Evolutionary conservation across 495 filamentous ascomycete species (phyloP).

Genomic region (Aspergillus wentii): DNA sequence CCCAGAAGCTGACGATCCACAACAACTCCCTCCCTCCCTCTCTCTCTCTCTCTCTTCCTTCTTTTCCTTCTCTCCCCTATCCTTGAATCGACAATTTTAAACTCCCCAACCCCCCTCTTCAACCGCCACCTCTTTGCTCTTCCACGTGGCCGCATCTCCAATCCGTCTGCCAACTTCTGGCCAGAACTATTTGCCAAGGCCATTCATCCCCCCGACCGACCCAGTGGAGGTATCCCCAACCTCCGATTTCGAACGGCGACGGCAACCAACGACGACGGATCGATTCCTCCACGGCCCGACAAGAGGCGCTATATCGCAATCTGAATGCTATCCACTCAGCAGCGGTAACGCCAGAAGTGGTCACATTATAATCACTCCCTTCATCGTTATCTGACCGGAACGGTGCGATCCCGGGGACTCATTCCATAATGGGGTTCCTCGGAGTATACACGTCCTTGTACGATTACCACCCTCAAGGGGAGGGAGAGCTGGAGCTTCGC

Average conservation of each 20-base stretch:
- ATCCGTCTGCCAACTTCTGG: too few species aligned
- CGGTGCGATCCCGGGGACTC: background rate
- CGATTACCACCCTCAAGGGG: constrained; percentile 86
- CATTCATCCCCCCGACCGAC: constrained; percentile 12
- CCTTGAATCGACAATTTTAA: constrained; percentile 24
- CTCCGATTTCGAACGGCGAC: constrained; percentile 5
- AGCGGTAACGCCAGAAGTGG: too few species aligned
- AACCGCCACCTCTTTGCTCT: constrained; percentile 8
- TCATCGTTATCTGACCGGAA: too few species aligned
- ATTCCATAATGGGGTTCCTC: constrained; percentile 65
- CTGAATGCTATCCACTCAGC: too few species aligned
- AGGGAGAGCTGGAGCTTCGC: constrained; percentile 78
- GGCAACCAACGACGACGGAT: too few species aligned
- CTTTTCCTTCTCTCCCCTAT: constrained; percentile 12
- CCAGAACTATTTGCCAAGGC: too few species aligned
- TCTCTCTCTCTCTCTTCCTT: background rate
- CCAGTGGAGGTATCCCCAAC: constrained; percentile 8
- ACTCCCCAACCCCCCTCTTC: constrained; percentile 22
- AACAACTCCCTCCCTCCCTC: constrained; percentile 1
- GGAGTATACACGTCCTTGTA: constrained; percentile 90
- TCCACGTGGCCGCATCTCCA: too few species aligned
- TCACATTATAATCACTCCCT: too few species aligned
- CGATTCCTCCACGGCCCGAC: too few species aligned
- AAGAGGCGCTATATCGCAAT: too few species aligned
- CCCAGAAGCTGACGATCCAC: background rate